Percentiles rank a stretch among this genome's conserved stretches.
Conservation (phyloP, 148 eudicot species). For the Vaccinium myrtillus region DNA sequence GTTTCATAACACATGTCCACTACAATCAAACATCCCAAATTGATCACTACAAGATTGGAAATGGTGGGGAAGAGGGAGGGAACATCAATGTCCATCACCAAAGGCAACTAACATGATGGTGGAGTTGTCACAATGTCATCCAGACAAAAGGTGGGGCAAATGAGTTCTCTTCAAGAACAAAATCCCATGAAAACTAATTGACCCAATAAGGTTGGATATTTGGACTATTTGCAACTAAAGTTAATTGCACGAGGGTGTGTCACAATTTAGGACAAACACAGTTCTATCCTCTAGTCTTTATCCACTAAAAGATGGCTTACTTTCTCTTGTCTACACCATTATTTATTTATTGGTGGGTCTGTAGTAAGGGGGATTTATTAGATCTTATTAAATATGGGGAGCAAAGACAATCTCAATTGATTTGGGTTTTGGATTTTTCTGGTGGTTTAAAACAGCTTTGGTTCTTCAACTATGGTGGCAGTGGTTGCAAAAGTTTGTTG, state of each 20-base stretch:
- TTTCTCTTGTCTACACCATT: constrained; percentile 23
- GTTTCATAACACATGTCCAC: constrained; percentile 6
- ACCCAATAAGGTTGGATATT: constrained; percentile 29
- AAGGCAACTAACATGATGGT: constrained; percentile 34
- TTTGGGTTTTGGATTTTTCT: constrained; percentile 31
- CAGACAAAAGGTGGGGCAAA: constrained; percentile 31
- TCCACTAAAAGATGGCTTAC: constrained; percentile 28
- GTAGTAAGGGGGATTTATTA: constrained; percentile 18
- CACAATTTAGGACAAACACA: constrained; percentile 31
- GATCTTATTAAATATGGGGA: constrained; percentile 31
- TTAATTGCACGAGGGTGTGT: constrained; percentile 9
- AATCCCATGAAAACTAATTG: constrained; percentile 26
- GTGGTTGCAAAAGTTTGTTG: constrained; percentile 16
- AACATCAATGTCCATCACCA: constrained; percentile 27
- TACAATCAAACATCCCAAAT: not conserved
- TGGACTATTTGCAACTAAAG: not conserved
- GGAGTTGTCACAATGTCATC: constrained; percentile 28
- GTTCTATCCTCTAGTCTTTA: constrained; percentile 23
- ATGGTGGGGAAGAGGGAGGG: constrained; percentile 23
- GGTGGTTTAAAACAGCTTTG: constrained; percentile 3
- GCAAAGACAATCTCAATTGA: constrained; percentile 37
- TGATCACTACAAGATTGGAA: constrained; percentile 5
- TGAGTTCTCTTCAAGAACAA: constrained; percentile 19
- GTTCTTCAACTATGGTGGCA: constrained; percentile 12
- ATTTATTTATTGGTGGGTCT: constrained; percentile 31